Evolutionary conservation across 2,329 filamentous ascomycete genomes (phyloP).

Genomic region (Xylariales sp.): DNA sequence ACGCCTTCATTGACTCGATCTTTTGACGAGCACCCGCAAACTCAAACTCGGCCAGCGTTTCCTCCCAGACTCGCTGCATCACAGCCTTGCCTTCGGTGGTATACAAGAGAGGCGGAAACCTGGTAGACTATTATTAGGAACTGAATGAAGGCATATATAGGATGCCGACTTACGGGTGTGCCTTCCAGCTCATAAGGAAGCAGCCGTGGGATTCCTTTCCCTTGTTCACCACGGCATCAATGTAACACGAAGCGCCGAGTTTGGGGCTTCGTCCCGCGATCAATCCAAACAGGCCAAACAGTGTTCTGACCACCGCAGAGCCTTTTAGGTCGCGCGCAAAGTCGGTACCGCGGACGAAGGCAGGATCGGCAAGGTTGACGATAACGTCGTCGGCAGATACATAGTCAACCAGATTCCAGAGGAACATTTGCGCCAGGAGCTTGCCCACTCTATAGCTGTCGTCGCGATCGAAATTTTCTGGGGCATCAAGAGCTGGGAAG

Average conservation of each 20-base stretch:
- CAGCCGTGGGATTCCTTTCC: conserved; percentile 63
- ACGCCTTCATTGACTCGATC: conserved; percentile 26
- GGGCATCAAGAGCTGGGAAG: conserved; percentile 37
- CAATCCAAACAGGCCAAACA: conserved; percentile 19
- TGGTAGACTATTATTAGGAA: conserved; percentile 12
- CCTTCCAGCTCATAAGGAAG: conserved; percentile 61
- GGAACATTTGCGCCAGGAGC: conserved; percentile 50
- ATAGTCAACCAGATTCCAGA: conserved; percentile 51
- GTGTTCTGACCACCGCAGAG: not conserved
- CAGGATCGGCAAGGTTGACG: conserved; percentile 62
- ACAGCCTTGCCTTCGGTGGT: conserved; percentile 27
- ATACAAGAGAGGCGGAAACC: conserved; percentile 30
- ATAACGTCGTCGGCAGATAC: conserved; percentile 56
- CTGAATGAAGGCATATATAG: not conserved
- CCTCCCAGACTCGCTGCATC: conserved; percentile 33
- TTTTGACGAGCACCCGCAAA: conserved; percentile 24
- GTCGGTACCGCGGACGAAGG: conserved; percentile 56
- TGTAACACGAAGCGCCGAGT: conserved; percentile 59
- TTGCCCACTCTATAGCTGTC: conserved; percentile 42
- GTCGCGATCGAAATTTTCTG: conserved; percentile 28
- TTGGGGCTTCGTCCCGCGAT: conserved; percentile 46
- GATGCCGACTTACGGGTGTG: conserved; percentile 55
- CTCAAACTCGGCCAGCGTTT: conserved; percentile 36
- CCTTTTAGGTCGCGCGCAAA: conserved; percentile 51
- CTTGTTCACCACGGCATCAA: conserved; percentile 59